phyloP scores from a whole-genome alignment of 106 monocot species.

The Hemerocallis citrina region DNA sequence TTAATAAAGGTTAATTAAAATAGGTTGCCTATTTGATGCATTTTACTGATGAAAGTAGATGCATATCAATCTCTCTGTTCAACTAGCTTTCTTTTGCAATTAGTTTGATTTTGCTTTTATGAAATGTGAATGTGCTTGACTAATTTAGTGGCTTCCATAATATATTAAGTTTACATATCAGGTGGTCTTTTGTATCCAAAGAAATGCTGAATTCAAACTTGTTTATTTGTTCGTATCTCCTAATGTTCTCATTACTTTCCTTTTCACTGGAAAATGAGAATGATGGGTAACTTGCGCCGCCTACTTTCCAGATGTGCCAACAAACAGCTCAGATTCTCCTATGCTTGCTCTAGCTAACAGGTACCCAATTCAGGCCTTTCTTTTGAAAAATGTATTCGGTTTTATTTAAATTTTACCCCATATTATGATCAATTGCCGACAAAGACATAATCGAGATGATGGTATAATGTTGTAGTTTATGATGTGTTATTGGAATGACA shows the following conservation, averaged over 20 bases:
- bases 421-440: too few relatives aligned
- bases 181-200: background rate
- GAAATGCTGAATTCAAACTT: background rate
- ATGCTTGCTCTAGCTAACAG: background rate
- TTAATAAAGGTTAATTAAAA: slow-evolving; percentile 1
- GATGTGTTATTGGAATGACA: too few relatives aligned
- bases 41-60: background rate
- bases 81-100: background rate
- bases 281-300: background rate
- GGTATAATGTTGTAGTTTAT: too few relatives aligned
- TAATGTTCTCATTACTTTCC: background rate
- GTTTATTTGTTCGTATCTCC: background rate
- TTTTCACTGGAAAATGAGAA: background rate
- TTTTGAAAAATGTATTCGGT: background rate
- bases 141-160: too few relatives aligned
- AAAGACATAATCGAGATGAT: too few relatives aligned
- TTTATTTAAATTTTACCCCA: too few relatives aligned
- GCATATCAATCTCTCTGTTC: background rate
- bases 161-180: background rate
- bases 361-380: background rate
- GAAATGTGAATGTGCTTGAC: background rate
- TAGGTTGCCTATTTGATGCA: background rate
- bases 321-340: background rate
- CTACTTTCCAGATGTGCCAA: background rate
- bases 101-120: background rate